These are phyloP conservation scores for Plantago major DNA, from an alignment of 257 asterid genomes.

Conservation along the genomic window DNA sequence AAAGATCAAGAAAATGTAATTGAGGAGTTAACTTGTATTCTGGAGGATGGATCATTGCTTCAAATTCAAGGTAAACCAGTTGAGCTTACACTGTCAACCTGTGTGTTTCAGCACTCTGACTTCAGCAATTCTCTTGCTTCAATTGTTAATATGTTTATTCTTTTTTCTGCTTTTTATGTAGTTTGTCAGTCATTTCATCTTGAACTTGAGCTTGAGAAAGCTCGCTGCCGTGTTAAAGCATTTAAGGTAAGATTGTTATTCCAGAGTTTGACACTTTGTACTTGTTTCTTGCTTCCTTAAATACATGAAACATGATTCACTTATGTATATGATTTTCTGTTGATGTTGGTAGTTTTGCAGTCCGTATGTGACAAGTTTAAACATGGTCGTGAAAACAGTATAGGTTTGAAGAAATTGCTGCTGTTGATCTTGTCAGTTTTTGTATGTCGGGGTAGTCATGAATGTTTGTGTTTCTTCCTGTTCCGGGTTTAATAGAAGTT, in stretches of 20 bases:
- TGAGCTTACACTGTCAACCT: conserved; percentile 17
- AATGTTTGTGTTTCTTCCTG: too few relatives aligned
- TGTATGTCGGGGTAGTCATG: too few relatives aligned
- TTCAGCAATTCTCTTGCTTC: conserved; percentile 1
- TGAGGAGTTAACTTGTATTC: conserved; percentile 62
- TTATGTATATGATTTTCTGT: neutral
- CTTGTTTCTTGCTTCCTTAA: conserved; percentile 14
- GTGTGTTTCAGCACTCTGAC: neutral
- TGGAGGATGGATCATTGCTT: conserved; percentile 56
- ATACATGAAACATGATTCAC: too few relatives aligned
- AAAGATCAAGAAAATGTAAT: conserved; percentile 74
- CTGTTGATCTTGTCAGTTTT: too few relatives aligned
- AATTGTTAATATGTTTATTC: conserved; percentile 10
- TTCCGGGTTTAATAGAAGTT: too few relatives aligned
- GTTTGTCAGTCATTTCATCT: conserved; percentile 70
- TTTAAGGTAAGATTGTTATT: conserved; percentile 47
- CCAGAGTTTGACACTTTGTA: conserved; percentile 5
- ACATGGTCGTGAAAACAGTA: too few relatives aligned
- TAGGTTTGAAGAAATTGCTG: too few relatives aligned
- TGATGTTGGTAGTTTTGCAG: conserved; percentile 1
- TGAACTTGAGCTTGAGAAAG: conserved; percentile 72
- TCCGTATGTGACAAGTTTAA: neutral
- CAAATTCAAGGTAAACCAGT: conserved; percentile 53
- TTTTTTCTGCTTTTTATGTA: conserved; percentile 26
- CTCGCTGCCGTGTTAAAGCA: conserved; percentile 75